These are phyloP conservation scores for Xylariaceae sp. DNA, from an alignment of 2,329 filamentous ascomycete genomes.

Conservation along the genomic window DNA sequence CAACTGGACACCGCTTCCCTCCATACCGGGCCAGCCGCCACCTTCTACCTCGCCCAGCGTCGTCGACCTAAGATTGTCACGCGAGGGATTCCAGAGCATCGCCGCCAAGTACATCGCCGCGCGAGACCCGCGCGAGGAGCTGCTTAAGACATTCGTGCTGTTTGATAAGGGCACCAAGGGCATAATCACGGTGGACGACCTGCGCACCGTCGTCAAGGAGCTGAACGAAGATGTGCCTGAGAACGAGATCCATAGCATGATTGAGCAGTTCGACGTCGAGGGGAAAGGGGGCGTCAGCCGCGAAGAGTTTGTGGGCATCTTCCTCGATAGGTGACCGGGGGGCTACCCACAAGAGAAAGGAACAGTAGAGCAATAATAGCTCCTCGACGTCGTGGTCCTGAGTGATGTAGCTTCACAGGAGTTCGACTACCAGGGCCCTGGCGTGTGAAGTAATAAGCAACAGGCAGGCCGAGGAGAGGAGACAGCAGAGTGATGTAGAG, in stretches of 20 bases:
- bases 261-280: conserved; percentile 96
- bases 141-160: conserved; percentile 86
- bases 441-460: too few species aligned
- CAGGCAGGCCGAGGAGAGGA: conserved; percentile 32
- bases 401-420: not conserved
- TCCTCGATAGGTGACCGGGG: conserved; percentile 41
- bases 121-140: conserved; percentile 89
- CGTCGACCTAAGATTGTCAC: conserved; percentile 74
- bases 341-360: not conserved
- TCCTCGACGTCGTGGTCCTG: not conserved
- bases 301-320: conserved; percentile 72
- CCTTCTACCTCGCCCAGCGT: conserved; percentile 62
- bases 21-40: conserved; percentile 52
- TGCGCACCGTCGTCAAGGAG: conserved; percentile 86
- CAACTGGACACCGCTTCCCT: conserved; percentile 56
- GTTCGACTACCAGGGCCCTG: too few species aligned
- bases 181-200: conserved; percentile 85
- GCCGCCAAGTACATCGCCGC: conserved; percentile 81
- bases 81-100: conserved; percentile 75
- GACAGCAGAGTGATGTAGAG: not conserved
- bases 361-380: not conserved
- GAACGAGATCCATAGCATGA: conserved; percentile 92
- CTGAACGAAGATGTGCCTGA: conserved; percentile 92
- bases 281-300: conserved; percentile 81
- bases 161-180: conserved; percentile 95